Evolutionary conservation across 192 early-diverging fungal species (phyloP), one percentile per base, ranked within the genome.

Genomic region (Entrophospora sp.): DNA sequence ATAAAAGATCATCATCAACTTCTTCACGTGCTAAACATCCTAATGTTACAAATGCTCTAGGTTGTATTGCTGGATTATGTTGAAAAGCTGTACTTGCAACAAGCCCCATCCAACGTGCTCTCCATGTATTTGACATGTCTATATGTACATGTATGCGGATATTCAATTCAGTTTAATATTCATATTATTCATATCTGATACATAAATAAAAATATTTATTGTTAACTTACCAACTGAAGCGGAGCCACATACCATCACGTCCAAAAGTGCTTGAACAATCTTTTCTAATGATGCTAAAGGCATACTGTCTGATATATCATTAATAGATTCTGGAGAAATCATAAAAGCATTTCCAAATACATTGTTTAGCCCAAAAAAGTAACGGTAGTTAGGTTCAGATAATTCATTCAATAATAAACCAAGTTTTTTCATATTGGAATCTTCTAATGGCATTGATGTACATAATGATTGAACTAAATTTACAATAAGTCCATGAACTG

Each of bases 21-120:
- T 92, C 92, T 68, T 93, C 91, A 24, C 87, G 79, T 8, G 90
- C 91, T 46, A 97, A 79, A 46, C 87, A 89, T 20, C 95, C 95
- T 30, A 97, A 76, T 7, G 88, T 79, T 25, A 94, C 89, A 78
- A 96, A 96, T 0, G 94, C 90, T 42, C 94, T 84, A 2, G 95
- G 93, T 73, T 97, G 95, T 22, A 96, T 86, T 0, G 93, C 92
- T 6, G 91, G 92, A 71, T 95, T 95, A 73, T 88, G 91, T 69
- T 94, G 89, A 83, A 97, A 97, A 0, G 95, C 91, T 55, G 89
- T 90, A 37, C 90, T 87, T 8, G 92, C 85, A 13, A 96, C 87
- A 45, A 97, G 74, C 38, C 91, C 84, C 77, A 94, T 91, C 95
- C 95, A 97, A 24, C 93, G 81, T 16, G 94, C 83, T 52, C 90